A percentile compares a stretch with the other conserved stretches of the same genome.
Conservation (phyloP, 2,329 filamentous ascomycete species). For the Mariannaea elegans region DNA sequence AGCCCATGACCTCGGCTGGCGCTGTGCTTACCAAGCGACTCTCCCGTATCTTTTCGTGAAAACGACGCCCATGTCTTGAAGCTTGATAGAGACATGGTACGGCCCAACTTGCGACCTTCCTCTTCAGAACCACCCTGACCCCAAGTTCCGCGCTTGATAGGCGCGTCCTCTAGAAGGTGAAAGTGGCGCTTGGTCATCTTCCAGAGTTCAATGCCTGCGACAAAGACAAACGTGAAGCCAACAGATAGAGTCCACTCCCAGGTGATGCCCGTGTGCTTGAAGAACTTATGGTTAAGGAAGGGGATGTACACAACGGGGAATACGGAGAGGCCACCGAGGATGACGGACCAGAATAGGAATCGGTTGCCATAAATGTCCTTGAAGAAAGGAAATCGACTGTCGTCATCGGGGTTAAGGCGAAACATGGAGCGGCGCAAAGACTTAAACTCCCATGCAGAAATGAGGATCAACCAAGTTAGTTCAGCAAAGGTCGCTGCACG, state of each 20-base stretch:
- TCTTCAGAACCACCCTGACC: slow-evolving; percentile 62
- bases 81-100: slow-evolving; percentile 62
- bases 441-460: slow-evolving; percentile 83
- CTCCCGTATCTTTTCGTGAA: slow-evolving; percentile 52
- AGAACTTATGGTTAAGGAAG: slow-evolving; percentile 72
- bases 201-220: slow-evolving; percentile 75
- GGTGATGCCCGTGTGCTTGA: slow-evolving; percentile 75
- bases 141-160: slow-evolving; percentile 60
- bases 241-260: slow-evolving; percentile 81
- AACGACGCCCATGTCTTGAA: slow-evolving; percentile 58
- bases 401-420: slow-evolving; percentile 65
- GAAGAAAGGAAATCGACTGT: slow-evolving; percentile 62
- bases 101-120: slow-evolving; percentile 54
- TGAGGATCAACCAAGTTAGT: slow-evolving; percentile 76
- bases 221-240: slow-evolving; percentile 69
- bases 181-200: slow-evolving; percentile 72
- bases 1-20: slow-evolving; percentile 32
- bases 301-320: slow-evolving; percentile 79
- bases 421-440: slow-evolving; percentile 77
- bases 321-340: slow-evolving; percentile 67
- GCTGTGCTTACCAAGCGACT: slow-evolving; percentile 43
- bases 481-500: slow-evolving; percentile 78
- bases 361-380: slow-evolving; percentile 74
- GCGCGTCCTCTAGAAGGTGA: slow-evolving; percentile 60
- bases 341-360: slow-evolving; percentile 75